phyloP scores from a whole-genome alignment of 306 rosid species.

The Hippophae gyantsensis region DNA sequence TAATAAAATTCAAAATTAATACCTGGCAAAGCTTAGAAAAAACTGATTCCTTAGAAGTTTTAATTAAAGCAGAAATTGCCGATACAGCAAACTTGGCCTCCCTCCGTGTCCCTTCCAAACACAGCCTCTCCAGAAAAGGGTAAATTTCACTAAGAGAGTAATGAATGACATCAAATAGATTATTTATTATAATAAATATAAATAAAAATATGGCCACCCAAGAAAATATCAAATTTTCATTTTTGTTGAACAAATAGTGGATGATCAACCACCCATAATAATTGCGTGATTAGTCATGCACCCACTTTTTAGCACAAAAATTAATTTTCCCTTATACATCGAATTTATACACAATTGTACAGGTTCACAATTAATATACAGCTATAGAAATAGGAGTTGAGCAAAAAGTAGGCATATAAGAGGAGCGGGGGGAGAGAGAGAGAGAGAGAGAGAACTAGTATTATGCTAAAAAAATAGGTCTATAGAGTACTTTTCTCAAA shows the following conservation, averaged over 20 bases:
- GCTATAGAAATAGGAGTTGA: too few species aligned
- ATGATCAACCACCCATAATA: too few species aligned
- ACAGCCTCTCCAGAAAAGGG: constrained; percentile 51
- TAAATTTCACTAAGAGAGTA: constrained; percentile 46
- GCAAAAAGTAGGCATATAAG: too few species aligned
- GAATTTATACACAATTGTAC: too few species aligned
- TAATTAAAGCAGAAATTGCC: constrained; percentile 52
- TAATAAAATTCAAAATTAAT: constrained; percentile 16
- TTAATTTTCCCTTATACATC: too few species aligned
- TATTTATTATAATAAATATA: constrained; percentile 11
- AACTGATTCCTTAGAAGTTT: constrained; percentile 32
- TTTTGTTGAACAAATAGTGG: too few species aligned
- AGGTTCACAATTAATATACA: too few species aligned
- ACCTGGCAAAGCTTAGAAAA: constrained; percentile 59
- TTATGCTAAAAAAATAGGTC: too few species aligned
- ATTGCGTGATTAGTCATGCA: too few species aligned
- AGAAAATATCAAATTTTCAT: background rate
- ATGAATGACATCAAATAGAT: background rate
- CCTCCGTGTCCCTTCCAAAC: constrained; percentile 64
- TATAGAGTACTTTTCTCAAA: background rate
- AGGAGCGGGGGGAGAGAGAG: too few species aligned
- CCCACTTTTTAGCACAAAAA: too few species aligned
- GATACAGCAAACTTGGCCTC: constrained; percentile 72
- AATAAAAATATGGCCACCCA: background rate
- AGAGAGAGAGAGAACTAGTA: too few species aligned